These are phyloP conservation scores for Pseudomonodictys pantanalensis DNA, from an alignment of 495 filamentous ascomycete species.

Conservation along the genomic window DNA sequence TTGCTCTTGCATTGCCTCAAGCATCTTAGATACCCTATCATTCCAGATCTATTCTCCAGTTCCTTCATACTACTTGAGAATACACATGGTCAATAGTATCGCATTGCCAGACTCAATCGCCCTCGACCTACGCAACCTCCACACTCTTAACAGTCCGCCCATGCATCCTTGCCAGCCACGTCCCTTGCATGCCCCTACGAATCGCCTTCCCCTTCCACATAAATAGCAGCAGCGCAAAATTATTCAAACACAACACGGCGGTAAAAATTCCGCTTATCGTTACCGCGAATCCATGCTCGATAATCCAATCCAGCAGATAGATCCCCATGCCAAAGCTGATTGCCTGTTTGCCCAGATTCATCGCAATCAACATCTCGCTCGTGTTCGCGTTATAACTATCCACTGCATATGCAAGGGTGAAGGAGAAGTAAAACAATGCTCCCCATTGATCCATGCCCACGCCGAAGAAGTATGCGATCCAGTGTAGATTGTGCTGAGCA, in stretches of 20 bases:
- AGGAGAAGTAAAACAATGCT: constrained; percentile 58
- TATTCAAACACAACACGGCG: constrained; percentile 55
- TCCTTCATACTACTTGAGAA: too few relatives aligned
- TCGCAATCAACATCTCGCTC: constrained; percentile 63
- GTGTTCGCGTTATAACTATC: constrained; percentile 58
- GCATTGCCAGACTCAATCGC: too few relatives aligned
- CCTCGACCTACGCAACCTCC: constrained; percentile 20
- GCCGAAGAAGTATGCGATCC: constrained; percentile 56
- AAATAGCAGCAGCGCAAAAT: constrained; percentile 54
- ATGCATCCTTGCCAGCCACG: constrained; percentile 56
- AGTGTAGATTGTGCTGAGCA: constrained; percentile 53
- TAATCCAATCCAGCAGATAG: constrained; percentile 58
- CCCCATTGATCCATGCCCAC: constrained; percentile 53
- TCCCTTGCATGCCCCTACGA: constrained; percentile 48
- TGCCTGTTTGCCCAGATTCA: constrained; percentile 66
- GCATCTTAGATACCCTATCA: too few relatives aligned
- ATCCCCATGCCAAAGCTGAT: constrained; percentile 62
- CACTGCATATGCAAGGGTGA: constrained; percentile 59
- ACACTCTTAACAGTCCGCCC: constrained; percentile 30
- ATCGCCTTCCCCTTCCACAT: constrained; percentile 59
- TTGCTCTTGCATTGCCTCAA: too few relatives aligned
- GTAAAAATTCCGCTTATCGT: constrained; percentile 60
- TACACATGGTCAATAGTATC: too few relatives aligned
- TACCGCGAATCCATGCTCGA: constrained; percentile 53
- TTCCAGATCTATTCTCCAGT: too few relatives aligned